Evolutionary conservation across 208 protist genomes (phyloP), one percentile per base, ranked within the genome.

Genomic region (Leptomonas pyrrhocoris): DNA sequence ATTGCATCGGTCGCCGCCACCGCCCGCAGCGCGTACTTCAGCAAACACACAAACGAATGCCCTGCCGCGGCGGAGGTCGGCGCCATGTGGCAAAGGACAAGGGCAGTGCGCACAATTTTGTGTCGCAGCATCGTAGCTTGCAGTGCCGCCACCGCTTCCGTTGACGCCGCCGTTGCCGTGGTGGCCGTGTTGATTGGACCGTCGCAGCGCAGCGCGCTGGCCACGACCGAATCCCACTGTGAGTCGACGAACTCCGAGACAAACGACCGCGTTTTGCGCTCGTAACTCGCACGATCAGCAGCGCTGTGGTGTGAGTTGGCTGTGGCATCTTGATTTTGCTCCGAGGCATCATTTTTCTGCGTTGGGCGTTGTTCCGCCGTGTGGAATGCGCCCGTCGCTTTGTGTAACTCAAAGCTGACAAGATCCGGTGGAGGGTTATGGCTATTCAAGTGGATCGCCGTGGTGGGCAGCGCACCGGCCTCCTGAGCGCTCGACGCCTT

Each of bases 161-260:
- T n/a, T 2, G 63, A 2, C 6, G 63, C 16, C 2, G 48, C 23
- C 2, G 5, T 19, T 19, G 45, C 23, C 25, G 19, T 54, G 15
- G 34, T 36, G 4, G 59, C n/a, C 8, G 48, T 59, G 48, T 61
- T 50, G 36, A 40, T 43, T 12, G 30, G 28, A n/a, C 38, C 42
- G 31, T 69, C 64, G 23, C 34, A 27, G 30, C 51, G 9, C 7
- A 77, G 46, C 18, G 51, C 40, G 58, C 50, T 72, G 21, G 56
- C 48, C 51, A 77, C 50, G 23, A 77, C 72, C 12, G 64, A 59
- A 48, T 77, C 64, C 72, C 72, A 77, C 58, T 77, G 72, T 42
- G 42, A 25, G 28, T 77, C 63, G 18, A 77, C 51, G 25, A 38
- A 68, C 38, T 66, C 50, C 9, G 64, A 34, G 13, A 71, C 30